Evolutionary conservation across 106 monocot genomes (phyloP), one percentile per base, ranked within the genome.

Genomic region (Platanthera guangdongensis): DNA sequence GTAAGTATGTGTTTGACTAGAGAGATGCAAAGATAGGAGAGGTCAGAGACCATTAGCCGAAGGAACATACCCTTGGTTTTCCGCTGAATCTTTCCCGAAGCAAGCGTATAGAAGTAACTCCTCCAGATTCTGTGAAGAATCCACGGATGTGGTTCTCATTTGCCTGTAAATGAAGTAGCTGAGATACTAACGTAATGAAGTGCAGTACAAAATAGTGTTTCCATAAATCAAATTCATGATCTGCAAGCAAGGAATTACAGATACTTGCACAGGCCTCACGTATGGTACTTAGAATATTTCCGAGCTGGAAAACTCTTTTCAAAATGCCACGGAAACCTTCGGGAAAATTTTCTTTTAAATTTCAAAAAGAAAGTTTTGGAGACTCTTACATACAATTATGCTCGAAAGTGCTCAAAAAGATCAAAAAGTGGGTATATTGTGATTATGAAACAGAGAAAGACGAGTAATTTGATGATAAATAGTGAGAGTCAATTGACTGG

Each of bases 21-120:
- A 7, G 47, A n/a, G 16, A 70, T 10, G 39, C 5, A 10, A 25
- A 8, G 30, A 8, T 16, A 14, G 47, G 45, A 70, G 16, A 48
- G 45, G 16, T 15, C n/a, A n/a, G n/a, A 16, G n/a, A 46, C 39
- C 39, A 39, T 39, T 39, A 39, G 39, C 47, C 13, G 9, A 71
- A 50, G 50, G 80, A 89, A 85, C 71, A 83, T 52, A 97, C 97
- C 97, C 93, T 89, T 79, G 94, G 82, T 86, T 54, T 83, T 13
- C 86, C 85, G 72, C 86, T 97, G 74, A 86, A 89, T 74, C 84
- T 97, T 82, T 97, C 94, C 84, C 60, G 87, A 15, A 86, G 65
- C 73, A 97, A 63, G 16, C 97, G 84, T 68, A 94, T 86, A 48
- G 87, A 89, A 83, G 85, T 85, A 7, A 89, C 83, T 54, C 94